Evolutionary conservation across 345 rosid species (phyloP), one percentile per base, ranked within the genome.

Genomic region (Physaria fendleri): DNA sequence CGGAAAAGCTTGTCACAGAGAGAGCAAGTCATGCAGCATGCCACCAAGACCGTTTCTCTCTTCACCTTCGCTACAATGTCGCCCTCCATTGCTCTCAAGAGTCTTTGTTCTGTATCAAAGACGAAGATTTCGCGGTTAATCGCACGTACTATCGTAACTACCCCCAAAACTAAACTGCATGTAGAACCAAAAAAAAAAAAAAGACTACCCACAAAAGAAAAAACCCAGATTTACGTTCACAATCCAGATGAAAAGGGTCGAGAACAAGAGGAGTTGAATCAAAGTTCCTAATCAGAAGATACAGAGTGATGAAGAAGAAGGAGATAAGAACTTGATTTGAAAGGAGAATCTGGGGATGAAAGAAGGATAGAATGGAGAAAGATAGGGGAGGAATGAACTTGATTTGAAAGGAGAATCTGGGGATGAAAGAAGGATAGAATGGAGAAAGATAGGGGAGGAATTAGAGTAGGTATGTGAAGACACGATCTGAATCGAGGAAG

Each of bases 1-100:
- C 79, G 76, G 29, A 92, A 70, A 72, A 92, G 79, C 64, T 75
- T 79, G 2, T 86, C 57, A 71, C 98, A 92, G 62, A 92, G 85
- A 56, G 90, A 76, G 58, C 98, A 92, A 56, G 82, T 92, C 88
- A 88, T 85, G 93, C 95, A 92, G n/a, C n/a, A n/a, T 76, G 87
- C 83, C 40, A 72, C 87, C 48, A 92, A n/a, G n/a, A n/a, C 79
- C 74, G 77, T 53, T 14, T 80, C 93, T 57, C 85, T 80, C 79
- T 64, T 88, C 64, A 83, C 85, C 73, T 77, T 81, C 77, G 72
- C 88, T 56, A 75, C 77, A 85, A 70, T 73, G 8, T 56, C 59
- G 41, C 74, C 57, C 25, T 71, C 69, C 69, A 62, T 70, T 66
- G 35, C 74, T 71, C 50, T 46, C 56, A 7, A 27, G 6, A 18